A percentile compares a stretch with the other conserved stretches of the same genome.
Conservation (phyloP, 495 filamentous ascomycete species). For the Talaromyces borbonicus region DNA sequence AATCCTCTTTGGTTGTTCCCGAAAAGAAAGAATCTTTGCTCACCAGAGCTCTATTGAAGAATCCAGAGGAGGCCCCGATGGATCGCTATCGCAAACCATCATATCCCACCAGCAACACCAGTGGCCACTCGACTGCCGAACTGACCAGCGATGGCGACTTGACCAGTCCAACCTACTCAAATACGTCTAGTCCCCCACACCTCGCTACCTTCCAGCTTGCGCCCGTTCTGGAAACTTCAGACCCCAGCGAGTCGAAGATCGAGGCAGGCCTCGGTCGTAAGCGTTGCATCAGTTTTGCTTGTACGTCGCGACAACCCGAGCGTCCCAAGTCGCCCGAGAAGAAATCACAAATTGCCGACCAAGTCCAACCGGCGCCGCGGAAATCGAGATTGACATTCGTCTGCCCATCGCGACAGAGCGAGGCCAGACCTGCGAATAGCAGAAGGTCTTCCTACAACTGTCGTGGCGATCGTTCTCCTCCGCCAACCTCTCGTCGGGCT, state of each 20-base stretch:
- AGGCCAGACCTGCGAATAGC: conserved; percentile 13
- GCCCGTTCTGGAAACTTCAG: conserved; percentile 15
- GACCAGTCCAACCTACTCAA: conserved; percentile 83
- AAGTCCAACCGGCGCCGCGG: conserved; percentile 31
- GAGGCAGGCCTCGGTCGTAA: conserved; percentile 57
- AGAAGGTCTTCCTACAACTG: conserved; percentile 20
- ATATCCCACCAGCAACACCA: conserved; percentile 69
- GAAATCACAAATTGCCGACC: conserved; percentile 9
- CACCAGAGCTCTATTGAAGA: conserved; percentile 64
- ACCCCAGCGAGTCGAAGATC: conserved; percentile 32
- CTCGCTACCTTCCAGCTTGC: conserved; percentile 28
- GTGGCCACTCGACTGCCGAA: conserved; percentile 71
- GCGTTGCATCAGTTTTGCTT: conserved; percentile 89
- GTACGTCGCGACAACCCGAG: conserved; percentile 39
- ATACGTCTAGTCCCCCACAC: conserved; percentile 76
- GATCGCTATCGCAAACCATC: conserved; percentile 29
- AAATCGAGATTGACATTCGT: conserved; percentile 49
- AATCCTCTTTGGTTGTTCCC: conserved; percentile 25
- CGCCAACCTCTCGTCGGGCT: conserved; percentile 40
- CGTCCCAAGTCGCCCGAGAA: conserved; percentile 14
- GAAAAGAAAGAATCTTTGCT: conserved; percentile 64
- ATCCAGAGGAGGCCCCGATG: conserved; percentile 42
- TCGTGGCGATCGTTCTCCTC: conserved; percentile 37
- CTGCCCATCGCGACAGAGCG: conserved; percentile 41
- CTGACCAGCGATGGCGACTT: conserved; percentile 85